A percentile compares a stretch with the other conserved stretches of the same genome.
Evolutionary conservation across 1,284 basidiomycete genomes (phyloP).

Genomic region (Irpex rosettiformis): DNA sequence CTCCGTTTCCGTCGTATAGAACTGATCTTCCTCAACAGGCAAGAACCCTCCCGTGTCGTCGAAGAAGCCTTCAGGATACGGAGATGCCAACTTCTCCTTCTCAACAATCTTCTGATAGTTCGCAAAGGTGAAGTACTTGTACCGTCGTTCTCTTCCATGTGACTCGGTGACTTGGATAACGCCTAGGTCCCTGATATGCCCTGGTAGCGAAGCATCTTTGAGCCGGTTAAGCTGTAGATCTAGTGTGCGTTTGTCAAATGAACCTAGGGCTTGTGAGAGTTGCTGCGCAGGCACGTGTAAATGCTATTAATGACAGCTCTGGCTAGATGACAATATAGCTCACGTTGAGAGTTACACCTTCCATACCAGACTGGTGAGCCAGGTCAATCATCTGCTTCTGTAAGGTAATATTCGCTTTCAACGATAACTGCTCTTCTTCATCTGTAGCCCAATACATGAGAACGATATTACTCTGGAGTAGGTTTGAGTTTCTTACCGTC

Average conservation of each 20-base stretch:
- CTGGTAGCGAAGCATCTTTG: constrained; percentile 49
- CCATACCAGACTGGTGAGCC: constrained; percentile 58
- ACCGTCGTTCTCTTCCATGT: constrained; percentile 73
- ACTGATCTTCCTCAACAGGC: constrained; percentile 36
- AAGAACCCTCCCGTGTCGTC: constrained; percentile 52
- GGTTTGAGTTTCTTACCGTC: not conserved
- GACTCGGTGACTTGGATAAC: constrained; percentile 71
- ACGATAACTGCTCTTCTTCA: constrained; percentile 24
- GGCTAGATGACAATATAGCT: constrained; percentile 17
- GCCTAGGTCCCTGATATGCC: constrained; percentile 67
- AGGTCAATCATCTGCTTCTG: constrained; percentile 75
- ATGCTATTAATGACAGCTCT: constrained; percentile 12
- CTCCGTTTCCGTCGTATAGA: constrained; percentile 47
- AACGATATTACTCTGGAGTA: not conserved
- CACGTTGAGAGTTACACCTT: constrained; percentile 72
- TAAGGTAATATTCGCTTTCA: constrained; percentile 62
- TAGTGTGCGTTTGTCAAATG: constrained; percentile 75
- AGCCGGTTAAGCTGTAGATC: constrained; percentile 73
- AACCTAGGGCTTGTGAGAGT: constrained; percentile 55
- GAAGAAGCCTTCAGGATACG: constrained; percentile 44
- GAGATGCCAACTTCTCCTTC: constrained; percentile 53
- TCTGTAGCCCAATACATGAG: constrained; percentile 2
- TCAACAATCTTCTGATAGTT: constrained; percentile 54
- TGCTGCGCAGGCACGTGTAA: constrained; percentile 43
- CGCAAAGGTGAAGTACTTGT: constrained; percentile 71